Base-by-base conservation (phyloP, 192 early-diverging fungal species). In the Ambispora gerdemannii region DNA sequence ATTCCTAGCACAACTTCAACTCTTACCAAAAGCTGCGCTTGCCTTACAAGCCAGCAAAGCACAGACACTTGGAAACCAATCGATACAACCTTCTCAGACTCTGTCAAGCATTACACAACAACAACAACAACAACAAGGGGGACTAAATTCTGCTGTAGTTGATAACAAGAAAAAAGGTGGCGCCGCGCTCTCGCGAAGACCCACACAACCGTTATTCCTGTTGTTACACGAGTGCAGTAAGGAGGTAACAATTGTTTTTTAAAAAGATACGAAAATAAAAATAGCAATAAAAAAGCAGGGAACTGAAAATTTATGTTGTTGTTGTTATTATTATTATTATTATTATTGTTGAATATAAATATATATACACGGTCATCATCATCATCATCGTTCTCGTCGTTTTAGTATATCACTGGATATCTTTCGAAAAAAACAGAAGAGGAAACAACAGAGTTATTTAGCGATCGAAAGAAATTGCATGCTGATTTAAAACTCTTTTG, bases 371-470 rank as follows among this genome's bases (percentile, higher is more conserved):
- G n/a, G n/a, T n/a, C n/a, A n/a, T n/a, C n/a, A n/a, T n/a, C n/a
- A n/a, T n/a, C n/a, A n/a, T n/a, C n/a, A n/a, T n/a, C n/a, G n/a
- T n/a, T n/a, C n/a, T 50, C 24, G 56, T 56, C 47, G 50, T n/a
- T 43, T 34, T 76, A 80, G 79, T 76, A 80, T 64, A 80, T 80
- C 58, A 70, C 56, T 52, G 76, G 76, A 62, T 63, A 73, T 50
- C 74, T 80, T 3, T 68, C 74, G 49, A 80, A 77, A 70, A 80
- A 80, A 73, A 72, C 76, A n/a, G 49, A 76, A 7, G 79, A 80
- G 35, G 79, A 80, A 49, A 80, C 73, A 56, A 73, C 50, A n/a
- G 74, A 72, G 0, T 72, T 80, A 55, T 69, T 80, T 8, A 72
- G 56, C 58, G 79, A 80, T 52, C 76, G 77, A 43, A 77, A 74